Conservation (phyloP, 768 basidiomycete genomes). For the Mycena sanguinolenta region DNA sequence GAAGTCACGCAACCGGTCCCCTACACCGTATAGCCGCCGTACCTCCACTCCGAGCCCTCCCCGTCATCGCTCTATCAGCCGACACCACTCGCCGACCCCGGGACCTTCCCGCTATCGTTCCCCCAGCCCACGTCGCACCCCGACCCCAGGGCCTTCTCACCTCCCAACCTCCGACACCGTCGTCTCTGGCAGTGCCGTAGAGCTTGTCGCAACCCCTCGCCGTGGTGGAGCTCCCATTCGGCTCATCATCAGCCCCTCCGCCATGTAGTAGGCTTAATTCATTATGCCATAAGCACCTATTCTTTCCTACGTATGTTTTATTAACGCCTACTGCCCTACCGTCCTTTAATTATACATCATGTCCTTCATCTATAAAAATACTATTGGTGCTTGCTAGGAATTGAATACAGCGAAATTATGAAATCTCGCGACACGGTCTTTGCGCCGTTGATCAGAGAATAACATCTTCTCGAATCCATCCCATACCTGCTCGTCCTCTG, state of each 20-base stretch:
- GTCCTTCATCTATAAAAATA: too few species aligned
- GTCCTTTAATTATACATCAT: too few species aligned
- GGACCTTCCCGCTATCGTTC: too few species aligned
- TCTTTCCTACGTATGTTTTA: too few species aligned
- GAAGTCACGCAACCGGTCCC: neutral
- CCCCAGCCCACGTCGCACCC: neutral
- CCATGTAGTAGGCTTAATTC: too few species aligned
- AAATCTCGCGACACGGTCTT: neutral
- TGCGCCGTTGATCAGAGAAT: too few species aligned
- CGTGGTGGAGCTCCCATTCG: neutral
- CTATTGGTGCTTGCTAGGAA: neutral
- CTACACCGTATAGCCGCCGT: neutral
- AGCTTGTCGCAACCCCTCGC: neutral
- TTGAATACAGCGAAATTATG: neutral
- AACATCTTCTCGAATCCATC: neutral
- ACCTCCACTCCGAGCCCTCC: neutral
- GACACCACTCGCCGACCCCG: neutral
- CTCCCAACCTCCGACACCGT: neutral
- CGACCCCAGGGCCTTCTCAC: neutral
- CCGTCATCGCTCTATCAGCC: too few species aligned
- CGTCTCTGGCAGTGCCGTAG: too few species aligned
- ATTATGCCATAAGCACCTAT: too few species aligned
- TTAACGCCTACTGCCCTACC: too few species aligned
- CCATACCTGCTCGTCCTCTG: neutral
- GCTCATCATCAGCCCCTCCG: neutral